A percentile compares a stretch with the other conserved stretches of the same genome.
Conservation (phyloP, 1,139 yeast genomes). For the Debaryomyces sp. region DNA sequence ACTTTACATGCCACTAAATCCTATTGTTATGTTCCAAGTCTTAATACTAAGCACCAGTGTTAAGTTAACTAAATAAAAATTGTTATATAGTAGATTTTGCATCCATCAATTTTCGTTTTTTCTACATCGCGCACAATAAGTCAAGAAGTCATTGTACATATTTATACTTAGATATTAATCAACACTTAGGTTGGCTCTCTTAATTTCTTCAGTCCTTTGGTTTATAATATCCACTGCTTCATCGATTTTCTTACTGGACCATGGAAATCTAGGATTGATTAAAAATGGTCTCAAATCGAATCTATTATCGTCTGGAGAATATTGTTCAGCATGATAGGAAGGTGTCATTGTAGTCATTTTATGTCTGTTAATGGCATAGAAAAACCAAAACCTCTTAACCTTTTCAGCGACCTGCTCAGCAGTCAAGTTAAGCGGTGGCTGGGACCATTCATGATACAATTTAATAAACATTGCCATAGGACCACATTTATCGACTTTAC, state of each 20-base stretch:
- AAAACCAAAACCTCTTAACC: constrained; percentile 90
- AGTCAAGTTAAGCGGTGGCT: constrained; percentile 60
- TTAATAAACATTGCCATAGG: constrained; percentile 94
- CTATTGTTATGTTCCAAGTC: background rate
- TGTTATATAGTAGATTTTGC: background rate
- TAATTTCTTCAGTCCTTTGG: constrained; percentile 34
- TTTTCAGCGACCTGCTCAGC: constrained; percentile 88
- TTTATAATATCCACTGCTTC: constrained; percentile 61
- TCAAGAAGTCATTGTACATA: background rate
- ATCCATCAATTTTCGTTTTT: background rate
- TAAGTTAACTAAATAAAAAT: background rate
- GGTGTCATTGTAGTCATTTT: constrained; percentile 97
- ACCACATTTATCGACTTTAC: constrained; percentile 94
- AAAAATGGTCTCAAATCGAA: constrained; percentile 93
- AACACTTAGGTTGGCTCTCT: constrained; percentile 26
- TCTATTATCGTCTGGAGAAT: constrained; percentile 96
- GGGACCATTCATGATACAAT: constrained; percentile 90
- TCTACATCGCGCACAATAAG: background rate
- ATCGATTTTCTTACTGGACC: constrained; percentile 90
- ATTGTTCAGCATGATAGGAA: constrained; percentile 95
- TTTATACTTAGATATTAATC: constrained; percentile 20
- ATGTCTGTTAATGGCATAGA: constrained; percentile 92
- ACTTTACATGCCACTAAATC: background rate
- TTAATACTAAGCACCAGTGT: background rate
- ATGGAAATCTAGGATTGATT: constrained; percentile 86